Conservation (phyloP, 2,329 filamentous ascomycete genomes). For the Phialocephala subalpina region DNA sequence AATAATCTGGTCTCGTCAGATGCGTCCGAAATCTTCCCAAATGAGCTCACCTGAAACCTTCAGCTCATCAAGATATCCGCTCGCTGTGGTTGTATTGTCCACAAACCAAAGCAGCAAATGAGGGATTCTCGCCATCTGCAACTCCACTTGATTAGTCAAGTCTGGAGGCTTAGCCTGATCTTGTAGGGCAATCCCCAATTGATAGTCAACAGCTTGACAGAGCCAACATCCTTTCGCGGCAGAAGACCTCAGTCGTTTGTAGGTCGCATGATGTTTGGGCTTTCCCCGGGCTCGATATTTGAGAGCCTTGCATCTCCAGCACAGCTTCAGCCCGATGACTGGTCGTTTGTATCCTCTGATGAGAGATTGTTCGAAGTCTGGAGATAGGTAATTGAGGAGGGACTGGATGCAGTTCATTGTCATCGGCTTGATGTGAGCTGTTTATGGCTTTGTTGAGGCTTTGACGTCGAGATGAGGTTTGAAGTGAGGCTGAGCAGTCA, state of each 20-base stretch:
- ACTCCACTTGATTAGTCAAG: not conserved
- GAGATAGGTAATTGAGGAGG: not conserved
- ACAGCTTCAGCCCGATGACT: not conserved
- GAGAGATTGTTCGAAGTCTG: not conserved
- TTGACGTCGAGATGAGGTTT: no score
- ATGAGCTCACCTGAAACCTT: not conserved
- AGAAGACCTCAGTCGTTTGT: not conserved
- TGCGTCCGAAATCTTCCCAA: not conserved
- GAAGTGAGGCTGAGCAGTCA: no score
- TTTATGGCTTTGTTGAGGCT: no score
- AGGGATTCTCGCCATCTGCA: not conserved
- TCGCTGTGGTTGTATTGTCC: not conserved
- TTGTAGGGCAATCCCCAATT: not conserved
- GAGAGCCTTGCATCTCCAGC: not conserved
- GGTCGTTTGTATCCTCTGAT: not conserved
- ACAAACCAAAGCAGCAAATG: not conserved
- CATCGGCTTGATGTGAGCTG: no score
- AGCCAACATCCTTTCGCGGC: not conserved
- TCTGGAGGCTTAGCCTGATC: not conserved
- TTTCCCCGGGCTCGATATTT: not conserved
- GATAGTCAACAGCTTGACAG: not conserved
- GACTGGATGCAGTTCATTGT: no score
- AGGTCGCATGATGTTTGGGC: not conserved
- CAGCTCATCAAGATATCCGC: not conserved
- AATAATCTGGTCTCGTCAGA: not conserved